These are phyloP conservation scores for Leccinum angustisporum DNA, from an alignment of 1,284 basidiomycete species.

Conservation along the genomic window DNA sequence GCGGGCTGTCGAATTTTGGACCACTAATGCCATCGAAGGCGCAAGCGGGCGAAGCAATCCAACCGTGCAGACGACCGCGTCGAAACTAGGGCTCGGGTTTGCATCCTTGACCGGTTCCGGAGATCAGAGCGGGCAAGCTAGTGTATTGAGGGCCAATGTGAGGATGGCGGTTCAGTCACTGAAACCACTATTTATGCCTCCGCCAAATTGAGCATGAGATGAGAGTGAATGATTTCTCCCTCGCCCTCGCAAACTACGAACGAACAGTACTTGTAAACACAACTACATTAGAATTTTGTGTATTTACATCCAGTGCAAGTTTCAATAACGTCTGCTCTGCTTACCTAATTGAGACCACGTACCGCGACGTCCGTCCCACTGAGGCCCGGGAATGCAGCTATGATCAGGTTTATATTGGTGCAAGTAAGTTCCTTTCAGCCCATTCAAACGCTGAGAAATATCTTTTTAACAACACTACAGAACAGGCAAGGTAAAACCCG, in stretches of 20 bases:
- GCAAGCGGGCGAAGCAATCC: conserved; percentile 46
- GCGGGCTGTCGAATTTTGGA: conserved; percentile 55
- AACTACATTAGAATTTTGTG: not conserved
- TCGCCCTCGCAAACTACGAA: too few relatives aligned
- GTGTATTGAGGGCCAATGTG: conserved; percentile 38
- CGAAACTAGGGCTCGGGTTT: conserved; percentile 48
- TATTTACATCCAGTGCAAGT: not conserved
- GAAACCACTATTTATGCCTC: conserved; percentile 32
- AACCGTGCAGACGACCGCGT: conserved; percentile 50
- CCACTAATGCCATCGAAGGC: conserved; percentile 51
- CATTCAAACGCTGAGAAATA: not conserved
- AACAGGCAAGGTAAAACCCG: conserved; percentile 98
- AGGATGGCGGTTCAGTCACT: conserved; percentile 40
- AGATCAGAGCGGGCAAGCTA: conserved; percentile 31
- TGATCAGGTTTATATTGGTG: conserved; percentile 33
- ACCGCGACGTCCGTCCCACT: not conserved
- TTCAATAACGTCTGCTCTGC: not conserved
- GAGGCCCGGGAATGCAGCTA: conserved; percentile 19
- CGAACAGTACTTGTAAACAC: not conserved
- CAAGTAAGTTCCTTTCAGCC: conserved; percentile 16
- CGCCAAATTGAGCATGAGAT: conserved; percentile 15
- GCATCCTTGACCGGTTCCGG: conserved; percentile 27
- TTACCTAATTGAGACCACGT: conserved; percentile 11
- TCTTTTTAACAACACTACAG: conserved; percentile 40
- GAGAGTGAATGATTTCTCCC: not conserved